Conservation (phyloP, 345 rosid genomes). For the Rhizophora mangle region DNA sequence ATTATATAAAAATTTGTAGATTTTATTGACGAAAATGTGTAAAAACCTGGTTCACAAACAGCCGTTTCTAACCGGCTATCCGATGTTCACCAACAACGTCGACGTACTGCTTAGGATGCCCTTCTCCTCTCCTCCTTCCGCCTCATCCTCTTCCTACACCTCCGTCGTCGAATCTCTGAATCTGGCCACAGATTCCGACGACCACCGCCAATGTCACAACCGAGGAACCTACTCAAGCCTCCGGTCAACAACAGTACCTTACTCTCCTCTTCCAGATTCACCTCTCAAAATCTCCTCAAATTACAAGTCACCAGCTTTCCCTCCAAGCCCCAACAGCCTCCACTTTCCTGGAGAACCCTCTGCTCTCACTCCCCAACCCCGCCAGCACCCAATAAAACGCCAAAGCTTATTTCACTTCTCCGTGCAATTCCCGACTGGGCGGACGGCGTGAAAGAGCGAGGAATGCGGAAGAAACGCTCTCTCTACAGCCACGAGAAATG, state of each 20-base stretch:
- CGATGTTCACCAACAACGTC: background rate
- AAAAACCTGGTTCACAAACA: constrained; percentile 44
- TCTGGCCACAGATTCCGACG: constrained; percentile 12
- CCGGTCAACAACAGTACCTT: constrained; percentile 28
- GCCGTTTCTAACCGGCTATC: constrained; percentile 18
- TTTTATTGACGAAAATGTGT: constrained; percentile 18
- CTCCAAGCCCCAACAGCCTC: constrained; percentile 24
- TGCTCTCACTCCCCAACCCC: constrained; percentile 25
- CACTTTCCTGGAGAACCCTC: constrained; percentile 22
- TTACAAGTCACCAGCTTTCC: constrained; percentile 23
- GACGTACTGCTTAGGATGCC: background rate
- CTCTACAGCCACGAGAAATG: constrained; percentile 79
- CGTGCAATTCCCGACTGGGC: constrained; percentile 84
- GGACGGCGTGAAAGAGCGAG: constrained; percentile 68
- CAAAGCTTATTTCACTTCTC: constrained; percentile 51
- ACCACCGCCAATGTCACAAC: constrained; percentile 40
- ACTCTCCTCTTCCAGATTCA: constrained; percentile 34
- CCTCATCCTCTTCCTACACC: constrained; percentile 6
- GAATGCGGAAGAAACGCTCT: constrained; percentile 65
- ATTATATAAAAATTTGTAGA: no score
- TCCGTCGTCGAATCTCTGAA: constrained; percentile 30
- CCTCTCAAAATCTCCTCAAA: constrained; percentile 28
- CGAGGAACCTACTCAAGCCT: constrained; percentile 18
- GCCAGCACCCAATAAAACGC: constrained; percentile 13
- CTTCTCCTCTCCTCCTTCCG: constrained; percentile 16